These are phyloP conservation scores for Terfezia claveryi DNA, from an alignment of 495 filamentous ascomycete species.

Conservation along the genomic window DNA sequence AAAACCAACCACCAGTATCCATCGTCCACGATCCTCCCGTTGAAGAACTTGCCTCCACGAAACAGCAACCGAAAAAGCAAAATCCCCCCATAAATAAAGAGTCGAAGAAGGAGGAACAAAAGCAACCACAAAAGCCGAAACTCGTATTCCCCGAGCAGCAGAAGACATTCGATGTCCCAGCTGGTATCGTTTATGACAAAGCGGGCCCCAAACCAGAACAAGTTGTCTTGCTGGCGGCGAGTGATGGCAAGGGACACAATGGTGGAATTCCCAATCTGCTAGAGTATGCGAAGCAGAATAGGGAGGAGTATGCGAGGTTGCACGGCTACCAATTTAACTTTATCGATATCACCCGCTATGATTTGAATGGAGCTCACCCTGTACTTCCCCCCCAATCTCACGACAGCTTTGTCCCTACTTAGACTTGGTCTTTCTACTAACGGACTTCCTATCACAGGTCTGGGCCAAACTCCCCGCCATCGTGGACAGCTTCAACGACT, in stretches of 20 bases:
- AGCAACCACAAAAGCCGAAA: neutral
- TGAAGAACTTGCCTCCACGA: neutral
- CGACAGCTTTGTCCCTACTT: too few relatives aligned
- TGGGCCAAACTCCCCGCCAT: slow-evolving; percentile 23
- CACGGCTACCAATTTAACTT: slow-evolving; percentile 24
- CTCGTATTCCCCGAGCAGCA: neutral
- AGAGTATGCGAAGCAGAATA: slow-evolving; percentile 14
- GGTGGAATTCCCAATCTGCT: slow-evolving; percentile 21
- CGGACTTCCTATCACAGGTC: slow-evolving; percentile 3
- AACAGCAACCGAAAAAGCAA: neutral
- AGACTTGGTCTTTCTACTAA: neutral
- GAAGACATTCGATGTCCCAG: slow-evolving; percentile 7
- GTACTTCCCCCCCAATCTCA: neutral
- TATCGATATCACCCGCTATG: slow-evolving; percentile 22
- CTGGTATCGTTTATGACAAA: slow-evolving; percentile 9
- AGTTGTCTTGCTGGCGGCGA: slow-evolving; percentile 21
- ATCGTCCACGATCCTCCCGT: neutral
- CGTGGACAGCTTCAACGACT: slow-evolving; percentile 18
- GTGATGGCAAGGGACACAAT: slow-evolving; percentile 23
- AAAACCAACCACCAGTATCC: neutral
- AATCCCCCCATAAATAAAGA: neutral
- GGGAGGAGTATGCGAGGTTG: slow-evolving; percentile 19
- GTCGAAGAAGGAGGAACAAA: slow-evolving; percentile 2
- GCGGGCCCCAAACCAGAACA: slow-evolving; percentile 15
- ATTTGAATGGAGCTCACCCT: slow-evolving; percentile 18